A percentile compares a stretch with the other conserved stretches of the same genome.
phyloP scores from a whole-genome alignment of 2,329 filamentous ascomycete species.

The Hyphodiscus sp. region DNA sequence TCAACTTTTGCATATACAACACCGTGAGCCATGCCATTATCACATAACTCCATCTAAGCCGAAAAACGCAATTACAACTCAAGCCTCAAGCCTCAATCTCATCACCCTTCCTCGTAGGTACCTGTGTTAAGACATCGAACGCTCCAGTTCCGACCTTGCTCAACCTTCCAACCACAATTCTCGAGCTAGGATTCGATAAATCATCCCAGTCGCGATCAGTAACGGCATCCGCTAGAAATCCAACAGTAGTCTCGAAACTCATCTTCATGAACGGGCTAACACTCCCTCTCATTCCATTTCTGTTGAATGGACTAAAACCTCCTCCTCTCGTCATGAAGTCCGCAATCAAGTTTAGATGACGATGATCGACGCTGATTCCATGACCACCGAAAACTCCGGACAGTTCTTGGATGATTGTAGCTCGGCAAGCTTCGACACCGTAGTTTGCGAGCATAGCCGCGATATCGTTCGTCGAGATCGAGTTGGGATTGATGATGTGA shows the following conservation, averaged over 20 bases:
- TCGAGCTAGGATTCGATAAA: conserved; percentile 73
- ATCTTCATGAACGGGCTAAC: conserved; percentile 95
- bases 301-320: conserved; percentile 84
- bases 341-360: conserved; percentile 91
- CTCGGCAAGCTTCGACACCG: conserved; percentile 87
- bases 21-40: not conserved
- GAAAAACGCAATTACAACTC: not conserved
- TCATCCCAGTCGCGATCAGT: conserved; percentile 88
- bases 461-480: conserved; percentile 88
- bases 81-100: conserved; percentile 4
- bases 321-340: conserved; percentile 97
- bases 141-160: conserved; percentile 82
- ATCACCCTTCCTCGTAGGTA: conserved; percentile 29
- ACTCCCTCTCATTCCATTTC: conserved; percentile 78
- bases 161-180: conserved; percentile 80
- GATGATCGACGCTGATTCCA: conserved; percentile 84
- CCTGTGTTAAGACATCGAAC: conserved; percentile 74
- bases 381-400: conserved; percentile 80
- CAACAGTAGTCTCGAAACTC: conserved; percentile 97
- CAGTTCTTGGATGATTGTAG: conserved; percentile 81
- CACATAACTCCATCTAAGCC: not conserved
- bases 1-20: not conserved
- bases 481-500: conserved; percentile 79
- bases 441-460: conserved; percentile 77
- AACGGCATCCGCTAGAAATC: conserved; percentile 88